Evolutionary conservation across 169 alveolate genomes (phyloP).

Genomic region (Plasmodium falciparum): DNA sequence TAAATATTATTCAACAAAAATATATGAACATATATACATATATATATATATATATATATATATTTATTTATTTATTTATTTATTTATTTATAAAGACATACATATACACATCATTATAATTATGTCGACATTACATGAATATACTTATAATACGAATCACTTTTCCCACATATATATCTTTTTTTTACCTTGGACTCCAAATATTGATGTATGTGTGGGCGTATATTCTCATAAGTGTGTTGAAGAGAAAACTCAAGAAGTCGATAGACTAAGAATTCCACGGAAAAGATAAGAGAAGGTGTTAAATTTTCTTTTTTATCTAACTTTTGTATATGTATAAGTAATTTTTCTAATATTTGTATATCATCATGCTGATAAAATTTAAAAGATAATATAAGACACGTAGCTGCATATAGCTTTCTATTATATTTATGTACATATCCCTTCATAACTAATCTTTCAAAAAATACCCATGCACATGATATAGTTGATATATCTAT

Average conservation of each 20-base stretch:
- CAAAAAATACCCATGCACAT: constrained; percentile 87
- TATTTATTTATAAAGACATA: no score
- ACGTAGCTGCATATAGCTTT: constrained; percentile 84
- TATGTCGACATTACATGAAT: no score
- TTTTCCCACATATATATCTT: neutral
- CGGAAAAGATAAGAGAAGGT: constrained; percentile 80
- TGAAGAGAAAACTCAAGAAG: constrained; percentile 79
- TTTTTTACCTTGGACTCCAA: constrained; percentile 79
- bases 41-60: no score
- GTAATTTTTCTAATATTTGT: constrained; percentile 80
- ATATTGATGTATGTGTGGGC: constrained; percentile 82
- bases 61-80: no score
- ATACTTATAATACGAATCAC: no score
- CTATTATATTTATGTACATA: constrained; percentile 82
- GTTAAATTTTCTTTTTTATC: constrained; percentile 78
- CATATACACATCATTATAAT: no score
- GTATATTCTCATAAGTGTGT: constrained; percentile 79
- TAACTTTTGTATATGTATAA: constrained; percentile 77
- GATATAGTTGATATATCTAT: constrained; percentile 87
- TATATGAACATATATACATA: no score
- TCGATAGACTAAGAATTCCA: constrained; percentile 78
- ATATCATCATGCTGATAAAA: constrained; percentile 86
- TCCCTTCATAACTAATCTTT: constrained; percentile 83
- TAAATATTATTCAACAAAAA: no score
- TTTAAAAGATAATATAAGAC: constrained; percentile 83